Conservation (phyloP, 2,329 filamentous ascomycete genomes). For the Stachybotrys echinatus region DNA sequence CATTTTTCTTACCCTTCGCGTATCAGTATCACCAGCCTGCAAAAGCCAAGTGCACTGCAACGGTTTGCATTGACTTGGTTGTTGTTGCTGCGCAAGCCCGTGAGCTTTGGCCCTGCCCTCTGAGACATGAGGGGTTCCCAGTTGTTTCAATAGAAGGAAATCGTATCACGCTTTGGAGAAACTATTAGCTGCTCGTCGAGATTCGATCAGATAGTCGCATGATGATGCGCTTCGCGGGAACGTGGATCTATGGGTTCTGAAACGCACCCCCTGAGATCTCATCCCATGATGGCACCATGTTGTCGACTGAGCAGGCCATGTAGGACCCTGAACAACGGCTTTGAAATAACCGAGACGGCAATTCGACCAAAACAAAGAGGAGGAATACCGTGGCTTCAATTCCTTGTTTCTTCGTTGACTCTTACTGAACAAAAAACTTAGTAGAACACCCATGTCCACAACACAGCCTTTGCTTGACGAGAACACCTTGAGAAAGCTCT, state of each 20-base stretch:
- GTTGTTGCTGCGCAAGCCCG: background rate
- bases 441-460: background rate
- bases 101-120: background rate
- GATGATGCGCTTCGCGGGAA: background rate
- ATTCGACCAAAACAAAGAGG: too few relatives aligned
- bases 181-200: background rate
- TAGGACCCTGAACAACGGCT: background rate
- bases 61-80: background rate
- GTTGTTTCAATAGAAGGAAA: background rate
- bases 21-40: background rate
- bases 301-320: background rate
- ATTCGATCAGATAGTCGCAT: background rate
- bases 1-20: background rate
- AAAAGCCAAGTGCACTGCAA: background rate
- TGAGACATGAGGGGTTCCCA: background rate
- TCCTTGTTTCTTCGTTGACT: too few relatives aligned
- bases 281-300: background rate
- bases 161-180: background rate
- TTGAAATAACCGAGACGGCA: too few relatives aligned
- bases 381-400: too few relatives aligned
- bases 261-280: background rate
- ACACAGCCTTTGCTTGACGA: background rate
- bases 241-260: background rate
- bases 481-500: constrained; percentile 13
- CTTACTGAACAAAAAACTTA: background rate